Percentiles rank a stretch among this genome's conserved stretches.
phyloP scores from a whole-genome alignment of 768 basidiomycete genomes.

The Phallus indusiatus region DNA sequence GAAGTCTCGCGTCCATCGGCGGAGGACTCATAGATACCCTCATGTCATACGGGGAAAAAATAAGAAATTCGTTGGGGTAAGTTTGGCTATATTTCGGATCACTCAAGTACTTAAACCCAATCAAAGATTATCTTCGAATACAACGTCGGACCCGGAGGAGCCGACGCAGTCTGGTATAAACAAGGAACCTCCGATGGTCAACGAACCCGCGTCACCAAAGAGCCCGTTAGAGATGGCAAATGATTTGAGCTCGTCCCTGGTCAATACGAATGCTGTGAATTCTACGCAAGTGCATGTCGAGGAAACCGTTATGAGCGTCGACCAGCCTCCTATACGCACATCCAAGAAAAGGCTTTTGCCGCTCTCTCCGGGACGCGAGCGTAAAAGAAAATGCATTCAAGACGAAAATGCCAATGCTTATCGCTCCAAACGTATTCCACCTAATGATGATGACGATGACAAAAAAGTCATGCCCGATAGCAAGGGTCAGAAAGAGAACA shows the following conservation, averaged over 20 bases:
- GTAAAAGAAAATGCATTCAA: not conserved
- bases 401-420: not conserved
- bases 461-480: conserved; percentile 25
- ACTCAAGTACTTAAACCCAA: too few relatives aligned
- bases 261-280: not conserved
- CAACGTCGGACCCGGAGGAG: not conserved
- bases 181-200: conserved; percentile 14
- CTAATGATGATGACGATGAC: conserved; percentile 15
- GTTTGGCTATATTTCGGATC: conserved; percentile 10
- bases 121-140: not conserved
- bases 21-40: conserved; percentile 33
- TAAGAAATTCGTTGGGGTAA: conserved; percentile 36
- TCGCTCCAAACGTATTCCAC: conserved; percentile 9
- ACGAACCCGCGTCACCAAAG: conserved; percentile 1
- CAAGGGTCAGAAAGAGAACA: conserved; percentile 2
- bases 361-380: not conserved
- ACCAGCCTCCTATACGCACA: conserved; percentile 28
- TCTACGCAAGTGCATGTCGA: conserved; percentile 7
- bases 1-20: conserved; percentile 15
- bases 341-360: conserved; percentile 40
- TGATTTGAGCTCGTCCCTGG: not conserved
- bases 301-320: conserved; percentile 15
- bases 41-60: conserved; percentile 38
- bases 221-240: not conserved
- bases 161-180: not conserved